A percentile compares a stretch with the other conserved stretches of the same genome.
These are phyloP conservation scores for Tephrocybe sp. DNA, from an alignment of 768 basidiomycete genomes.

Conservation along the genomic window DNA sequence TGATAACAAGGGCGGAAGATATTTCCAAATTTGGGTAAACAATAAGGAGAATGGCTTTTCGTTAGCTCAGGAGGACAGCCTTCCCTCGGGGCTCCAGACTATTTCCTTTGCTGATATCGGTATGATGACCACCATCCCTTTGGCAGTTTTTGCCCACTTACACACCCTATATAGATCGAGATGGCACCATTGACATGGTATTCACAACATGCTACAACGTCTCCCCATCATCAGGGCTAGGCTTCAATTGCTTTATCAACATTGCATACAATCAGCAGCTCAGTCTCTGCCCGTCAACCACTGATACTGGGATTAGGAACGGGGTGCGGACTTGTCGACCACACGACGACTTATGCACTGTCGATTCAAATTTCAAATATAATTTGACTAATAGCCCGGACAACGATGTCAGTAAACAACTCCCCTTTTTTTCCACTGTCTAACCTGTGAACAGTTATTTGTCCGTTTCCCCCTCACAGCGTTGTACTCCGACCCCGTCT, in stretches of 20 bases:
- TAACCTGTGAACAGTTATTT: constrained; percentile 48
- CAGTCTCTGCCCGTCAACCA: constrained; percentile 67
- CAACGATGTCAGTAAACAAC: constrained; percentile 46
- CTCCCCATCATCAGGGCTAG: constrained; percentile 68
- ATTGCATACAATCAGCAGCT: constrained; percentile 94
- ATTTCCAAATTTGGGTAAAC: constrained; percentile 93
- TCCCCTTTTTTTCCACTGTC: background rate
- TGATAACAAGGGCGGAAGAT: constrained; percentile 53
- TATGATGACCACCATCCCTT: constrained; percentile 29
- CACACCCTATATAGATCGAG: constrained; percentile 63
- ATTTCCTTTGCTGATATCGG: constrained; percentile 92
- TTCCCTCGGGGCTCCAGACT: constrained; percentile 77
- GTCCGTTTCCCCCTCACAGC: constrained; percentile 63
- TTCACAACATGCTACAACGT: constrained; percentile 81
- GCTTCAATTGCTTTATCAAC: constrained; percentile 78
- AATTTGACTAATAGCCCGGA: constrained; percentile 51
- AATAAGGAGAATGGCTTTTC: constrained; percentile 74
- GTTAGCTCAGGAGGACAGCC: constrained; percentile 60
- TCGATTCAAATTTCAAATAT: constrained; percentile 81
- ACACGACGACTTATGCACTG: constrained; percentile 78
- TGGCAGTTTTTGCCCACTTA: background rate
- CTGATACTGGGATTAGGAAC: constrained; percentile 47
- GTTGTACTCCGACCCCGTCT: constrained; percentile 52
- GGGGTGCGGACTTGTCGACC: constrained; percentile 64
- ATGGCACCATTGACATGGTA: constrained; percentile 95